Conservation (phyloP, 1,284 basidiomycete genomes). For the Agaricales sp. region DNA sequence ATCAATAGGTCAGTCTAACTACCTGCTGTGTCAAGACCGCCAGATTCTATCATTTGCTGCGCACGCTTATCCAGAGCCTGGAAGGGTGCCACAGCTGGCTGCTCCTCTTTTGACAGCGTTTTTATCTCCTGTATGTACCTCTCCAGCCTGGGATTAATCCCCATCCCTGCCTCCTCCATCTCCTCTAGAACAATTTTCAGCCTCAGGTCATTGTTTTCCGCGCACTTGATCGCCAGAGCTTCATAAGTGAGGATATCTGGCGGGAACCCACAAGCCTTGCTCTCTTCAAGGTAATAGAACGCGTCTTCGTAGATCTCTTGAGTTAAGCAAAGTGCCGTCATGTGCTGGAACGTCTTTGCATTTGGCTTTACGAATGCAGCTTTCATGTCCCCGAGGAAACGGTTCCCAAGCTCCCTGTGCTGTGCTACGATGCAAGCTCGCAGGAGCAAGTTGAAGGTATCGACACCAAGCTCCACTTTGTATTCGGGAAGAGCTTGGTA, state of each 20-base stretch:
- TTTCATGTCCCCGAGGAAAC: slow-evolving; percentile 53
- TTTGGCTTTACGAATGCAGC: slow-evolving; percentile 42
- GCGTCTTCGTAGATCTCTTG: slow-evolving; percentile 74
- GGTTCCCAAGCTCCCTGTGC: slow-evolving; percentile 52
- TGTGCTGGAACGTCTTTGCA: slow-evolving; percentile 48
- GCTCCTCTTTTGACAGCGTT: not conserved
- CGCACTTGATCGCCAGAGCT: slow-evolving; percentile 49
- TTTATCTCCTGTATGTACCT: not conserved
- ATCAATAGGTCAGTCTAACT: too few species aligned
- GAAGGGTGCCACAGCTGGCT: not conserved
- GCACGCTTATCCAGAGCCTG: not conserved
- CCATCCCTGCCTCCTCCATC: slow-evolving; percentile 31
- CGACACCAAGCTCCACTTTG: slow-evolving; percentile 42
- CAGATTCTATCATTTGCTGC: not conserved
- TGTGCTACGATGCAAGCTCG: slow-evolving; percentile 45
- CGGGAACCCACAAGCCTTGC: slow-evolving; percentile 54
- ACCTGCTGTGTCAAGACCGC: not conserved
- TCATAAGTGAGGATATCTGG: slow-evolving; percentile 54
- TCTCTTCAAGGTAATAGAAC: slow-evolving; percentile 81
- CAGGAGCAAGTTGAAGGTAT: slow-evolving; percentile 66
- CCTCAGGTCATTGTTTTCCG: slow-evolving; percentile 45
- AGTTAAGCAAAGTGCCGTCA: slow-evolving; percentile 62
- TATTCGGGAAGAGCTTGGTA: slow-evolving; percentile 58
- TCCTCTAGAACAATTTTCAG: slow-evolving; percentile 62
- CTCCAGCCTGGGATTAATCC: slow-evolving; percentile 11